These are phyloP conservation scores for Trametes hirsuta DNA, from an alignment of 1,284 basidiomycete species.

Conservation along the genomic window DNA sequence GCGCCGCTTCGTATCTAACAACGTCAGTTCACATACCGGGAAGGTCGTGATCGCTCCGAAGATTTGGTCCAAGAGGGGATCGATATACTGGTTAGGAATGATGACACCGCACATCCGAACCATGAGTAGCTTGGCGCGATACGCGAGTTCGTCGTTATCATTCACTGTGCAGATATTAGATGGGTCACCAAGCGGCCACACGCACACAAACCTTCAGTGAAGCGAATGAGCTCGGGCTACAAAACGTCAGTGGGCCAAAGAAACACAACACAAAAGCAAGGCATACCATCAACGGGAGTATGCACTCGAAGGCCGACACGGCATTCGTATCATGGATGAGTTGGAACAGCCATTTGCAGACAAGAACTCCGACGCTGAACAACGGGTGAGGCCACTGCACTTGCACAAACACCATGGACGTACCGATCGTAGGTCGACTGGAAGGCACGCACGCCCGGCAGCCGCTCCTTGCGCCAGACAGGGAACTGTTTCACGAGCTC, in stretches of 20 bases:
- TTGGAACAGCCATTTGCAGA: constrained; percentile 79
- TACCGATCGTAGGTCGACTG: constrained; percentile 82
- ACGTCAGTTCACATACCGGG: constrained; percentile 47
- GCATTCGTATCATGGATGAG: constrained; percentile 77
- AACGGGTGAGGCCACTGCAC: constrained; percentile 1
- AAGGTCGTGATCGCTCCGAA: constrained; percentile 70
- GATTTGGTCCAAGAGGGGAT: constrained; percentile 62
- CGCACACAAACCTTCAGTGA: constrained; percentile 59
- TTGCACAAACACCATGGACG: background rate
- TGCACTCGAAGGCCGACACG: constrained; percentile 76
- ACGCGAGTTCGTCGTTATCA: constrained; percentile 70
- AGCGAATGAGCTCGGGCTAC: constrained; percentile 73
- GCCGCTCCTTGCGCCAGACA: constrained; percentile 68
- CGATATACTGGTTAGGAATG: constrained; percentile 60
- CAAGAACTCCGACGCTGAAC: constrained; percentile 59
- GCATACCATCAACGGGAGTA: constrained; percentile 75
- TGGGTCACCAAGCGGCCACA: background rate
- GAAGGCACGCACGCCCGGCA: constrained; percentile 75
- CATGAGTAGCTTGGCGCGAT: constrained; percentile 59
- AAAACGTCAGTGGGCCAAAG: background rate
- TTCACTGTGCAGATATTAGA: constrained; percentile 48
- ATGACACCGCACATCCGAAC: constrained; percentile 77
- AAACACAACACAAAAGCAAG: background rate
- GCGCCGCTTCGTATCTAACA: background rate
- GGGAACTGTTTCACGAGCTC: constrained; percentile 68